A percentile compares a stretch with the other conserved stretches of the same genome.
These are phyloP conservation scores for Sugiyamaella neomexicana DNA, from an alignment of 1,139 yeast species.

Conservation along the genomic window DNA sequence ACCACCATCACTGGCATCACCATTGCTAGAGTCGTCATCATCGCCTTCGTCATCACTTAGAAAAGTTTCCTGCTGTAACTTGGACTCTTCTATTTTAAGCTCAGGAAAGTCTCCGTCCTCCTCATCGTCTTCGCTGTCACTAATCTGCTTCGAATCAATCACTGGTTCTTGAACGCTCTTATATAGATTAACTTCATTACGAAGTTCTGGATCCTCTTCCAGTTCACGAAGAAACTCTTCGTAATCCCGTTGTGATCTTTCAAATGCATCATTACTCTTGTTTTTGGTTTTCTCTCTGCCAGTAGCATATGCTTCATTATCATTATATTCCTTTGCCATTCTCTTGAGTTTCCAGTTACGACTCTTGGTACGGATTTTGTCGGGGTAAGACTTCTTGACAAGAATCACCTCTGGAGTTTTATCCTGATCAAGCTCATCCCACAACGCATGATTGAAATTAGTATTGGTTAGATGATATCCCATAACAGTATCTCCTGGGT, in stretches of 20 bases:
- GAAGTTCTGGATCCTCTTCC: conserved; percentile 90
- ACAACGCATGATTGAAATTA: conserved; percentile 83
- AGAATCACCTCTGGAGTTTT: conserved; percentile 77
- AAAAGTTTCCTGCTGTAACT: conserved; percentile 47
- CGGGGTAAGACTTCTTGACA: conserved; percentile 87
- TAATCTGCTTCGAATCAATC: conserved; percentile 47
- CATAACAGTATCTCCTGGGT: conserved; percentile 93
- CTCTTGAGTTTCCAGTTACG: conserved; percentile 95
- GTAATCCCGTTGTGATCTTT: conserved; percentile 87
- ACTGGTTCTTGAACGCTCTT: conserved; percentile 51
- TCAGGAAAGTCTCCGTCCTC: conserved; percentile 48
- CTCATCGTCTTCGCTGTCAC: conserved; percentile 29
- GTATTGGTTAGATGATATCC: conserved; percentile 85
- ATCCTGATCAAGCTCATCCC: conserved; percentile 67
- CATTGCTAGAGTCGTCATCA: conserved; percentile 49
- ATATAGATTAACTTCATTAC: conserved; percentile 83
- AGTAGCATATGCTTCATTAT: conserved; percentile 39
- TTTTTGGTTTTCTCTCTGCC: conserved; percentile 47
- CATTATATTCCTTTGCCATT: conserved; percentile 95
- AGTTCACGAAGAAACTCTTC: conserved; percentile 79
- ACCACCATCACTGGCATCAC: conserved; percentile 17
- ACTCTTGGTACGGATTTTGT: conserved; percentile 68
- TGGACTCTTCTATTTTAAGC: conserved; percentile 73
- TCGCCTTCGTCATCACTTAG: conserved; percentile 48
- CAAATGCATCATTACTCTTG: conserved; percentile 65